Percentiles rank a stretch among this genome's conserved stretches.
These are phyloP conservation scores for Emergomyces africanus DNA, from an alignment of 2,329 filamentous ascomycete species.

Conservation along the genomic window DNA sequence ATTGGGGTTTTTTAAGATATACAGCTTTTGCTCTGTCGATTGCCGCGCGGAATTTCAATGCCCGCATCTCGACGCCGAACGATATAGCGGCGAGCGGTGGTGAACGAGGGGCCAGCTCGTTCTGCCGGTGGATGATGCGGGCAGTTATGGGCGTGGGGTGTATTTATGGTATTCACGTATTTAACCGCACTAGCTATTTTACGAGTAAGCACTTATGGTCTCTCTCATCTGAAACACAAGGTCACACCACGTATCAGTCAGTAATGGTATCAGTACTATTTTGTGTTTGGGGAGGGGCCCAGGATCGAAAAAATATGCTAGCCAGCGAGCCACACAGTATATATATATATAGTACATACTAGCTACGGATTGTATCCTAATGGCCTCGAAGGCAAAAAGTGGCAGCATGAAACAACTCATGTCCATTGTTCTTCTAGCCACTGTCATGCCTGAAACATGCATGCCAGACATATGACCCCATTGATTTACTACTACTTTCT, in stretches of 20 bases:
- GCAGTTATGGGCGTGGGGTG: neutral
- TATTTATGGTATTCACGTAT: neutral
- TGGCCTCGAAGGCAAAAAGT: neutral
- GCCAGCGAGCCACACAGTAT: neutral
- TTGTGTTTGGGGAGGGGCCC: neutral
- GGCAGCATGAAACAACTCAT: neutral
- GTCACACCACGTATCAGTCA: neutral
- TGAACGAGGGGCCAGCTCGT: neutral
- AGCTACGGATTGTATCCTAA: neutral
- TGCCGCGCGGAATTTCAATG: slow-evolving; percentile 7
- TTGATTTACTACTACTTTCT: too few relatives aligned
- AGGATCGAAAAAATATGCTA: neutral
- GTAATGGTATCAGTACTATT: neutral
- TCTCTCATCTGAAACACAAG: too few relatives aligned
- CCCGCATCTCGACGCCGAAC: slow-evolving; percentile 7
- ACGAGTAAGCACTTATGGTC: too few relatives aligned
- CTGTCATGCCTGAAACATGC: neutral
- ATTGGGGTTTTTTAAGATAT: slow-evolving; percentile 5
- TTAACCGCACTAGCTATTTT: too few relatives aligned
- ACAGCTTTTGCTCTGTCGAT: slow-evolving; percentile 10
- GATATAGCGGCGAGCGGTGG: slow-evolving; percentile 2
- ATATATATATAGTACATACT: too few relatives aligned
- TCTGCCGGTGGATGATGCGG: neutral
- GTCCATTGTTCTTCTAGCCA: neutral
- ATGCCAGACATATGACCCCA: neutral